Conservation (phyloP, 805 yeast genomes). For the Kodamaea sagamina region DNA sequence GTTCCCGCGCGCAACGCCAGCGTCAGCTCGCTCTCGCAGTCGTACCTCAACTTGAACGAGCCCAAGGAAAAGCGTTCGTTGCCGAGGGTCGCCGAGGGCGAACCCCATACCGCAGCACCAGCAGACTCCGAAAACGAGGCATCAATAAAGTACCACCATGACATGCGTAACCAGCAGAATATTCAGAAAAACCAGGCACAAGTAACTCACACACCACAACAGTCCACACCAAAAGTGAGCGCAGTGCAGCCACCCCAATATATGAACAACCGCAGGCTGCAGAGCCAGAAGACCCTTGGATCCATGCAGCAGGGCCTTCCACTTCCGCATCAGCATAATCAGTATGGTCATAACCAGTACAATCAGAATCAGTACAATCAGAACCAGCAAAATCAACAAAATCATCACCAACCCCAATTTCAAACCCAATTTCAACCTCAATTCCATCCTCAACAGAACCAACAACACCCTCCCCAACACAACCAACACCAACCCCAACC, state of each 20-base stretch:
- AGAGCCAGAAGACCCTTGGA: background rate
- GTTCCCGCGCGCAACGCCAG: constrained; percentile 12
- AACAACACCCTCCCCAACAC: constrained; percentile 1
- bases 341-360: too few species aligned
- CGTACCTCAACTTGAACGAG: constrained; percentile 11
- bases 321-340: constrained; percentile 9
- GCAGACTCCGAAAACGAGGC: background rate
- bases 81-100: background rate
- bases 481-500: constrained; percentile 6
- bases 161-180: constrained; percentile 6
- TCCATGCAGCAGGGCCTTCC: constrained; percentile 9
- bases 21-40: constrained; percentile 1
- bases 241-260: constrained; percentile 29
- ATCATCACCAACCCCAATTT: background rate
- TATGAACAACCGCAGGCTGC: constrained; percentile 23
- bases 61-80: constrained; percentile 1
- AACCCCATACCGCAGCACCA: background rate
- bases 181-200: constrained; percentile 2
- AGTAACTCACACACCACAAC: constrained; percentile 1
- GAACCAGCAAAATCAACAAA: background rate
- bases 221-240: constrained; percentile 10
- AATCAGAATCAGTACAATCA: too few species aligned
- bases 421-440: background rate
- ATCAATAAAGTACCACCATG: constrained; percentile 4
- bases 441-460: constrained; percentile 1